These are phyloP conservation scores for Prunus mira DNA, from an alignment of 306 rosid genomes.

Conservation along the genomic window DNA sequence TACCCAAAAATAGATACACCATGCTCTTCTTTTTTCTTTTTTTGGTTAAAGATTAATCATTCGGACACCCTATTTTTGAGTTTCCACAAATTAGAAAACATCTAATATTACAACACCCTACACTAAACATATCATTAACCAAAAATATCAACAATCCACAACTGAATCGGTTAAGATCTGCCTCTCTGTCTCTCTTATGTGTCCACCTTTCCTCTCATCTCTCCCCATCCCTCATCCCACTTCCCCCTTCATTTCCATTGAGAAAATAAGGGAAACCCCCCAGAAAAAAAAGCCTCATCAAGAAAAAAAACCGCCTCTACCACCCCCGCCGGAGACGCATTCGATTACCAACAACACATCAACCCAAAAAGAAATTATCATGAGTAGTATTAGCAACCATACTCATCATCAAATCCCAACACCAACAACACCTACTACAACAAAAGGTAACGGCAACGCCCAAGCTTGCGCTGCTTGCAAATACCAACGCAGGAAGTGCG, in stretches of 20 bases:
- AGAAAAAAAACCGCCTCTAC: constrained; percentile 16
- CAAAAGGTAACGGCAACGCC: constrained; percentile 38
- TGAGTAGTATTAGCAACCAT: constrained; percentile 11
- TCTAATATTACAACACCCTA: neutral
- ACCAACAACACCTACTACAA: neutral
- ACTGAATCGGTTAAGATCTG: constrained; percentile 29
- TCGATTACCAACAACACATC: neutral
- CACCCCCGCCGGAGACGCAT: constrained; percentile 81
- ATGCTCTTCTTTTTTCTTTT: neutral
- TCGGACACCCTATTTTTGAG: neutral
- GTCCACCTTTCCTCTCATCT: constrained; percentile 37
- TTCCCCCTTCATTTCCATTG: neutral
- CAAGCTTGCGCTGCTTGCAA: constrained; percentile 94
- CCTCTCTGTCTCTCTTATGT: constrained; percentile 4
- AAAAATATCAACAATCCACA: constrained; percentile 17
- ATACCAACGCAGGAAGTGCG: constrained; percentile 75
- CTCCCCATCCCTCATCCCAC: constrained; percentile 37
- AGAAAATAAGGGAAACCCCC: constrained; percentile 33
- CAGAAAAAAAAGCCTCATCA: constrained; percentile 30
- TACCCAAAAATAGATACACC: neutral
- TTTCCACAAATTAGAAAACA: neutral
- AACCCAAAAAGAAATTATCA: constrained; percentile 1
- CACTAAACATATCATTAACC: constrained; percentile 1
- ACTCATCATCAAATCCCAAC: neutral
- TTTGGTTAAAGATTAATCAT: neutral